Evolutionary conservation across 148 eudicot species (phyloP), one percentile per base, ranked within the genome.

Genomic region (Suaeda aralocaspica): DNA sequence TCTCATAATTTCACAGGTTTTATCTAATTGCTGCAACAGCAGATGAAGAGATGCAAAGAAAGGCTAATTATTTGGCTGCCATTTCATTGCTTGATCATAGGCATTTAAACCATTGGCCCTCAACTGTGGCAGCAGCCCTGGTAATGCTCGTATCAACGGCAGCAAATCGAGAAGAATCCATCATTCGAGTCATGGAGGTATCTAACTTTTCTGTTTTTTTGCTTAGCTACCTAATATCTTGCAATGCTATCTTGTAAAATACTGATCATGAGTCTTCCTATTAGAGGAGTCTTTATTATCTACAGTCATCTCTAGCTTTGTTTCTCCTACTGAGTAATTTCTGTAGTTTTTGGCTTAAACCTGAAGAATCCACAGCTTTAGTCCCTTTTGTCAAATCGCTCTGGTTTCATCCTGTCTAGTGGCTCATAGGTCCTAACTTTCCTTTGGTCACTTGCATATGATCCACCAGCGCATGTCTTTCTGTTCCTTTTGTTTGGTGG

Each of bases 1-100:
- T 10, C 6, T 41, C 49, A 63, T 39, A 63, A 39, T 10, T 9
- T 25, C 31, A 5, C 87, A 94, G 99, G 97, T 94, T 87, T 74
- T 94, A 91, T 81, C 89, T 94, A 18, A 85, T 84, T 77, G 99
- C 97, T 74, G 97, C 92, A 67, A 59, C 34, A 67, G 99, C 96
- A 55, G 77, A 81, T 80, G 82, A 86, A 75, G 78, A 74, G 60
- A 78, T 94, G 86, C 84, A 83, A 77, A 83, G 67, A 72, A 82
- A 78, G 56, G 83, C 86, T 24, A 83, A 82, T 70, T 80, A 83
- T 65, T 83, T 94, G 22, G 93, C 97, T 29, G 78, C 79, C 52
- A 78, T 89, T 29, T 86, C 90, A 9, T 70, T 89, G 75, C 85
- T 84, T 64, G 96, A 96, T 53, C 87, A 89, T 68, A 82, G 77